Percentiles rank a stretch among this genome's conserved stretches.
Conservation (phyloP, 805 yeast species). For the Wickerhamiella azymoides region DNA sequence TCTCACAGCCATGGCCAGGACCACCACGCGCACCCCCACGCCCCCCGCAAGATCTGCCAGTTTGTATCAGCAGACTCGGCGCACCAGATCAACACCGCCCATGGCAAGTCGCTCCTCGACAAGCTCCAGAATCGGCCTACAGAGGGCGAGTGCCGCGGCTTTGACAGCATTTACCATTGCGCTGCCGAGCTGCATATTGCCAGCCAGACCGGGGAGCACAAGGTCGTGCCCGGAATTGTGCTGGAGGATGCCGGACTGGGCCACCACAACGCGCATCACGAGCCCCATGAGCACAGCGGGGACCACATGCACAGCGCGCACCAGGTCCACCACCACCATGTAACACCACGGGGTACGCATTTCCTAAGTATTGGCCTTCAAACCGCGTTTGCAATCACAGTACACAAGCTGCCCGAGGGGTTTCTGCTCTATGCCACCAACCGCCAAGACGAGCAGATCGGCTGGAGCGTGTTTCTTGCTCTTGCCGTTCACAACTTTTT, state of each 20-base stretch:
- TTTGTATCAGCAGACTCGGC: background rate
- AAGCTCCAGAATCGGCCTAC: slow-evolving; percentile 1
- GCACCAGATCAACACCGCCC: background rate
- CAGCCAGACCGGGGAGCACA: background rate
- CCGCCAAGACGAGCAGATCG: slow-evolving; percentile 50
- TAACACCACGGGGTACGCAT: slow-evolving; percentile 61
- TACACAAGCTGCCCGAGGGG: slow-evolving; percentile 94
- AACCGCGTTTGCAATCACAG: slow-evolving; percentile 71
- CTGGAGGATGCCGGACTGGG: background rate
- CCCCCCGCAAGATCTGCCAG: background rate
- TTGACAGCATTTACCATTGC: slow-evolving; percentile 11
- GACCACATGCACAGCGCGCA: slow-evolving; percentile 18
- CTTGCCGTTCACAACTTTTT: slow-evolving; percentile 80
- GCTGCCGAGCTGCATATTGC: slow-evolving; percentile 8
- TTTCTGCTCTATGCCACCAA: slow-evolving; percentile 75
- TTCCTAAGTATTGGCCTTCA: slow-evolving; percentile 81
- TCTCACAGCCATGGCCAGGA: background rate
- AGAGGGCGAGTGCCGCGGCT: slow-evolving; percentile 11
- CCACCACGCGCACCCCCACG: background rate
- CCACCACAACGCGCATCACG: background rate
- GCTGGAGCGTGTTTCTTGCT: slow-evolving; percentile 70
- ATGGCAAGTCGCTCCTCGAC: slow-evolving; percentile 1
- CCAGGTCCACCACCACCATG: slow-evolving; percentile 56
- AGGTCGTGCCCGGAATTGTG: background rate
- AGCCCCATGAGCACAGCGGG: slow-evolving; percentile 2